phyloP scores from a whole-genome alignment of 345 rosid species.

The Eucalyptus pumila region DNA sequence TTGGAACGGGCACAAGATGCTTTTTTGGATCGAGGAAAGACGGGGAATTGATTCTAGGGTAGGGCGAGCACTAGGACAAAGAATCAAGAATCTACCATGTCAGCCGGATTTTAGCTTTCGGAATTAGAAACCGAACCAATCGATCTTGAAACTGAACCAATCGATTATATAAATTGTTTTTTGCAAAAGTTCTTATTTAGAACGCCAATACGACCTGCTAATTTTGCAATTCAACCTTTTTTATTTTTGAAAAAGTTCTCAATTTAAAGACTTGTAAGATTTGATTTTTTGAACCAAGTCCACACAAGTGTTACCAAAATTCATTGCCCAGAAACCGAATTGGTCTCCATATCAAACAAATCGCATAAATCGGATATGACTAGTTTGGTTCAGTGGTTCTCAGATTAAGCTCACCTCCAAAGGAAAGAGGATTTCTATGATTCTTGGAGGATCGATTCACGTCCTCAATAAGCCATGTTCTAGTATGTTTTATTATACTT shows the following conservation, averaged over 20 bases:
- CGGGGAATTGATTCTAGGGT: neutral
- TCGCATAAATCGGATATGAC: neutral
- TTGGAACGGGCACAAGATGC: neutral
- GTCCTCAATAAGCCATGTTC: neutral
- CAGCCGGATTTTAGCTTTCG: neutral
- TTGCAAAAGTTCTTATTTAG: neutral
- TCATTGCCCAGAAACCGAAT: accelerated
- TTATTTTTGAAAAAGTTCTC: neutral
- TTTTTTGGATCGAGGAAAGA: neutral
- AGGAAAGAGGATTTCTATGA: neutral
- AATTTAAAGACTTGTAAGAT: neutral
- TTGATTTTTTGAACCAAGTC: neutral
- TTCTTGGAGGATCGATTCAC: neutral
- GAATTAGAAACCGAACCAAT: accelerated
- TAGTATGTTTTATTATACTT: neutral
- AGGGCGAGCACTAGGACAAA: neutral
- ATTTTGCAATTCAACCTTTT: neutral
- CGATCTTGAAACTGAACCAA: accelerated
- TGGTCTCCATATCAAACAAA: accelerated
- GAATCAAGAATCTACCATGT: neutral
- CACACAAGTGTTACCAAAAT: neutral
- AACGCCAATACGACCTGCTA: accelerated
- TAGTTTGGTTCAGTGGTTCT: neutral
- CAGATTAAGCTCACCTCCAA: neutral
- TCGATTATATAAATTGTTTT: neutral